Conservation (phyloP, 306 rosid species). For the Inga leiocalycina region DNA sequence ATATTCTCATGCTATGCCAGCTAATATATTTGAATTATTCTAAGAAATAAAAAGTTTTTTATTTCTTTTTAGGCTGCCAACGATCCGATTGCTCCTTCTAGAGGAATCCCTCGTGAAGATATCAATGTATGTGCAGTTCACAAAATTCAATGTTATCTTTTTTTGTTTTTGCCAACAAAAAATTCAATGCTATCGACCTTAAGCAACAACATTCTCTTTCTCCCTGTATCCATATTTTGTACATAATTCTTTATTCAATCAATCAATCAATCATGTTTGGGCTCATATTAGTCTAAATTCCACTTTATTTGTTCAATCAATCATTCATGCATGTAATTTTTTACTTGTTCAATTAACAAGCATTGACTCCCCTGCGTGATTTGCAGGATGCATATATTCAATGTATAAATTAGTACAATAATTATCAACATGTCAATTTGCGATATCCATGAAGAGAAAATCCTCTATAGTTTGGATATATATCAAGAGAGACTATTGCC, state of each 20-base stretch:
- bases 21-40: neutral
- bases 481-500: no score
- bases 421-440: no score
- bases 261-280: neutral
- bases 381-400: no score
- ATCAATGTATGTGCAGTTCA: constrained; percentile 61
- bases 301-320: neutral
- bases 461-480: no score
- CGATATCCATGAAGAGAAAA: no score
- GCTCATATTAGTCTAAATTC: neutral
- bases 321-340: neutral
- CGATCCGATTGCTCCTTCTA: constrained; percentile 87
- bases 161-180: no score
- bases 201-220: neutral
- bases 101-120: constrained; percentile 90
- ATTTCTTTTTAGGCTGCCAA: constrained; percentile 72
- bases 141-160: constrained; percentile 11
- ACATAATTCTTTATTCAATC: neutral
- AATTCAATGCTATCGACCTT: neutral
- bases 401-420: no score
- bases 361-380: no score
- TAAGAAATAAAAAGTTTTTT: neutral
- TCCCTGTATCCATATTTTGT: neutral
- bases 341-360: no score
- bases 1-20: neutral